phyloP scores from a whole-genome alignment of 2,329 filamentous ascomycete species.

The Aspergillus jensenii region DNA sequence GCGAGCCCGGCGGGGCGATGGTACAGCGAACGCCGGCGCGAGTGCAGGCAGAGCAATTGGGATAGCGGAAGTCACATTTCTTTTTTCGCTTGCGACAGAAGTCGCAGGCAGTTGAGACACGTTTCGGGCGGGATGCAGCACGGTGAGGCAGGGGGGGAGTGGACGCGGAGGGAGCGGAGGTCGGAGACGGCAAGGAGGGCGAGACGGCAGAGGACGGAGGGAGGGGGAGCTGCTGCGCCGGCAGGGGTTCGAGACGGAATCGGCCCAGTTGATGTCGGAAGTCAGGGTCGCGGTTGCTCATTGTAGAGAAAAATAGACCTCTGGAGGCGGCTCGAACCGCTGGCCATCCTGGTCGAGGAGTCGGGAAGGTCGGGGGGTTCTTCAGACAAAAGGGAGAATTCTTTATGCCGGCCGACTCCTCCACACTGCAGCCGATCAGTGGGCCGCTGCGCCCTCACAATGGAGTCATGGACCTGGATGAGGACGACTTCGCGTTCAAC shows the following conservation, averaged over 20 bases:
- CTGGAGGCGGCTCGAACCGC: slow-evolving; percentile 30
- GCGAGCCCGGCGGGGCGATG: slow-evolving; percentile 38
- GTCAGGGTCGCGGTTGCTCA: slow-evolving; percentile 24
- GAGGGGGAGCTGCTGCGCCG: slow-evolving; percentile 6
- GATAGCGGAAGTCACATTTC: slow-evolving; percentile 44
- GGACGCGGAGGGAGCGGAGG: neutral
- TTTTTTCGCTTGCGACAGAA: slow-evolving; percentile 44
- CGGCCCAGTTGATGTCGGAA: slow-evolving; percentile 25
- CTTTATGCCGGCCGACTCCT: neutral
- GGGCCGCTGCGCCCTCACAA: too few relatives aligned
- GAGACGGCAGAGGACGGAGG: slow-evolving; percentile 2
- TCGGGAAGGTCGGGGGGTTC: neutral
- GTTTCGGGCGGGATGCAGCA: slow-evolving; percentile 28
- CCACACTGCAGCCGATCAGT: neutral
- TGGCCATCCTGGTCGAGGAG: slow-evolving; percentile 23
- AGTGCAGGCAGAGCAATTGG: slow-evolving; percentile 41
- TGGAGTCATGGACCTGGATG: too few relatives aligned
- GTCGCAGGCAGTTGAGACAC: slow-evolving; percentile 41
- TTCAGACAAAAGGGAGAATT: neutral
- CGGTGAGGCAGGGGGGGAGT: slow-evolving; percentile 4
- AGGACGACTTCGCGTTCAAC: too few relatives aligned
- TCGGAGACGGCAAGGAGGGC: slow-evolving; percentile 1
- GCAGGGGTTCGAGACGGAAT: slow-evolving; percentile 21
- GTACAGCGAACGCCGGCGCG: slow-evolving; percentile 42
- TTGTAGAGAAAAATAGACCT: slow-evolving; percentile 18